Percentiles rank a stretch among this genome's conserved stretches.
Conservation (phyloP, 495 filamentous ascomycete genomes). For the Rhypophila decipiens region DNA sequence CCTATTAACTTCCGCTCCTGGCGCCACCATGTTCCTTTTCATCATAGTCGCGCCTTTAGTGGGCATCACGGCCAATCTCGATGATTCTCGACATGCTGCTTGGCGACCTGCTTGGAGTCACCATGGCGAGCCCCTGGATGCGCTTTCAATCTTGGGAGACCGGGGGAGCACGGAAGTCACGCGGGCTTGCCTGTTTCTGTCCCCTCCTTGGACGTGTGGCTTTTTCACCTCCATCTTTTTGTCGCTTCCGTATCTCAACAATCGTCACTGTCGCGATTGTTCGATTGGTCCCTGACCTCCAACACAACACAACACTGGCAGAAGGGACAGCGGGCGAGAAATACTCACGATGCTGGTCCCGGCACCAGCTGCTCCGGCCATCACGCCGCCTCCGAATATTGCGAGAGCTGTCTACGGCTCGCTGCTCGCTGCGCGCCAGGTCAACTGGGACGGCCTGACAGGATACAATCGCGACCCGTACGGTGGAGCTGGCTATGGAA, state of each 20-base stretch:
- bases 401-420: constrained; percentile 4
- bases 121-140: no score
- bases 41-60: background rate
- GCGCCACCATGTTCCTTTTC: background rate
- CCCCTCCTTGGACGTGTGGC: no score
- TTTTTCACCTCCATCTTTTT: no score
- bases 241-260: no score
- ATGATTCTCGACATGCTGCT: no score
- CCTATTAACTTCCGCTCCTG: background rate
- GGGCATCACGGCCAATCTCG: no score
- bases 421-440: constrained; percentile 11
- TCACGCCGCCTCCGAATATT: constrained; percentile 6
- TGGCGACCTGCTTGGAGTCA: background rate
- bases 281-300: background rate
- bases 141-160: no score
- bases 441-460: no score
- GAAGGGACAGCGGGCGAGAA: background rate
- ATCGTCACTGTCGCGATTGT: background rate
- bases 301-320: background rate
- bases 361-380: constrained; percentile 6
- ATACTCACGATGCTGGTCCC: background rate
- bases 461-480: no score
- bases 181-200: no score
- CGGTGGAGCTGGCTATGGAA: no score
- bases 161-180: no score